Base-by-base conservation (phyloP, 1,284 basidiomycete genomes). In the Porphyrellus sp. region DNA sequence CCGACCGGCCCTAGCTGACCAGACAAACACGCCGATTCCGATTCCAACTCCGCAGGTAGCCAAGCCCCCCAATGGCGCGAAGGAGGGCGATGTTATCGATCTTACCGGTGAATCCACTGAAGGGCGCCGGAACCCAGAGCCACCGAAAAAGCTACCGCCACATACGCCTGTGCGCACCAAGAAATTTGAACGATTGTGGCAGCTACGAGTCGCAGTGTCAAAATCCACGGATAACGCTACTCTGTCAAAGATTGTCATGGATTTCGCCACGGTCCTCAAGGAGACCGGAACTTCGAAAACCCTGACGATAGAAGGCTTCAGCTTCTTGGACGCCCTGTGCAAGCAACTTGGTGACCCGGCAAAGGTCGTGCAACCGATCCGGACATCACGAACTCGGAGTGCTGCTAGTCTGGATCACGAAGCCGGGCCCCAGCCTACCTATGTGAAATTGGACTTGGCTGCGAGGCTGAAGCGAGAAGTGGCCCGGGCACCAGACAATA, bases 341-440 rank as follows among this genome's bases (percentile, higher is more conserved):
- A 85, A 84, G 64, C 85, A 85, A 61, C 74, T 89, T 38, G 77
- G 77, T 37, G 81, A 86, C 63, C 83, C 86, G 21, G 80, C 80
- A 23, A 77, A 81, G 41, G 80, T 79, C 59, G 69, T 74, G 33
- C 65, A 67, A n/a, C 83, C 84, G 5, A 63, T 80, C 59, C 76
- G 83, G 70, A 72, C 72, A 46, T 65, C 63, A 47, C 78, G 77
- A 44, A 69, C 72, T 21, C 77, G 78, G 45, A 71, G 71, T 53
- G 46, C 56, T 16, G 5, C 23, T 0, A 59, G 72, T 52, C 64
- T 71, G 40, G 67, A 70, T 63, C 71, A 58, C 59, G 63, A 43
- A 41, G 40, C 27, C 25, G 69, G 64, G 39, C 63, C 67, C 49
- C 74, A 78, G 44, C 76, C 78, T 37, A 67, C 76, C 25, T 70